Evolutionary conservation across 2,329 filamentous ascomycete species (phyloP), one percentile per base, ranked within the genome.

Genomic region (Aspergillus sp.): DNA sequence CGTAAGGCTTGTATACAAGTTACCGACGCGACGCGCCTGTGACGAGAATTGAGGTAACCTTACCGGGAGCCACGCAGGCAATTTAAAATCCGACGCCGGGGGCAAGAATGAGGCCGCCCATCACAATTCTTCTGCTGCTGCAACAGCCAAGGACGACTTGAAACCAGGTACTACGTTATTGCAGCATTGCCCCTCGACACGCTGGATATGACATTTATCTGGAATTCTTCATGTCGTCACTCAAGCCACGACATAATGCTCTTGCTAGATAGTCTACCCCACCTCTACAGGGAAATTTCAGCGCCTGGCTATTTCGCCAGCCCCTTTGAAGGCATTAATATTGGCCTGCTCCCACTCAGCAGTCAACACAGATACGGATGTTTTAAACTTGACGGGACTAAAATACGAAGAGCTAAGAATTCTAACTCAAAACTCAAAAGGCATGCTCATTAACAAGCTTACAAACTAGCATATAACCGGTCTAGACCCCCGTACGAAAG

Each of bases 11-110:
- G 41, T 35, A 47, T 44, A 46, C 15, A 35, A 52, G 37, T 45
- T 54, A 35, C 27, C 41, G 48, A 57, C 55, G 55, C 55, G 55
- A 52, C 55, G 55, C 55, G 55, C 54, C 40, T 44, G 48, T 43
- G 17, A 25, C 21, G 6, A 40, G 21, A 43, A 19, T 40, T 6
- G 47, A 35, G 40, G 39, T 52, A 57, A 52, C 27, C 27, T 52
- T 57, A 57, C 49, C 35, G 25, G 43, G 23, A 43, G 27, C 39
- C 44, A 23, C 37, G 43, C 44, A 14, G 35, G 35, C 33, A 54
- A 37, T 54, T 41, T 47, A 31, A 54, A 48, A 40, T 17, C 52
- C 44, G 43, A 48, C 52, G 33, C 23, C 44, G 21, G 52, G 27
- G 43, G 43, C 43, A 8, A 54, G 52, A 54, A 47, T 54, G 35